Base-by-base conservation (phyloP, 352 stramenopile species). In the Phytophthora sojae region DNA sequence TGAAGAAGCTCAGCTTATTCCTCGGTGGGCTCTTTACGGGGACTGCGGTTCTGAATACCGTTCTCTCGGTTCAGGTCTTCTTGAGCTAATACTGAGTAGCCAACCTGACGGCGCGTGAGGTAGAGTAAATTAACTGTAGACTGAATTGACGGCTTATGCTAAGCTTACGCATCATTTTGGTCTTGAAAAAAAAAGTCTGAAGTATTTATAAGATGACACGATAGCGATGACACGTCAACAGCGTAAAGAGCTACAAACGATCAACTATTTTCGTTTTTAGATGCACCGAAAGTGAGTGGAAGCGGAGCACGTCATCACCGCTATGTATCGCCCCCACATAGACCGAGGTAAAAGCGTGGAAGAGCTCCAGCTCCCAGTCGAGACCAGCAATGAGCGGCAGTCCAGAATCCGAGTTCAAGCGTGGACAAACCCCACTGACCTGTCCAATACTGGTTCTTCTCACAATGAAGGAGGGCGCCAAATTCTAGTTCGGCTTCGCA, bases 41-140 rank as follows among this genome's bases (percentile, higher is more conserved):
- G 1, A 17, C 39, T 5, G 62, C 66, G 1, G 52, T 76, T 19
- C 14, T 76, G 25, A 78, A 80, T 57, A 70, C 74, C 53, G n/a
- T 35, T 9, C 60, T 75, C 0, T 65, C 69, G 47, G 61, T 63
- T 44, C 19, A 30, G 7, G 6, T 39, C 14, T 37, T 17, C 15
- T 57, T 57, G 17, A 32, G 25, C 23, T 17, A 25, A 37, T 42
- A 21, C n/a, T 4, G 9, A 44, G 29, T n/a, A 44, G 37, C 14
- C 2, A 44, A n/a, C 37, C 11, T 17, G 9, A 17, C 15, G 14
- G 6, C 9, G 9, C 11, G 37, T 44, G 9, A 42, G 35, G 8
- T n/a, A 14, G 12, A 45, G 37, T 39, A 12, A 39, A 39, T 39
- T 7, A 39, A 4, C 12, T 9, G 32, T 6, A 30, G 26, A 30